Percentiles rank a stretch among this genome's conserved stretches.
Evolutionary conservation across 768 basidiomycete genomes (phyloP).

Genomic region (Leccinum olivaceopallidum): DNA sequence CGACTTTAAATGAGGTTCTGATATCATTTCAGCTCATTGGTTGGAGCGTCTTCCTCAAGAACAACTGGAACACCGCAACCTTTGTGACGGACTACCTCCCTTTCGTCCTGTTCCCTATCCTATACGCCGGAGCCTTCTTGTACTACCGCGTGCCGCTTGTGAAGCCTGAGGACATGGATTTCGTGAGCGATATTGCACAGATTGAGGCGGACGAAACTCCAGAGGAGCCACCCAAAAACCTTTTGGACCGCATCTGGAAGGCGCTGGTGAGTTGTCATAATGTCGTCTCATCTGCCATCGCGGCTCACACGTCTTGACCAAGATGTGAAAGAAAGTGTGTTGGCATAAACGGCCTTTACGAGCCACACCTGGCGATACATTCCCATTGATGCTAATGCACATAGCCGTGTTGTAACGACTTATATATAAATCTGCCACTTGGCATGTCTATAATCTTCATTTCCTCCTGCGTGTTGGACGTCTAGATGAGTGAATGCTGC

Average conservation of each 20-base stretch:
- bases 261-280: constrained; percentile 61
- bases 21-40: constrained; percentile 48
- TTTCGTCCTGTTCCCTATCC: constrained; percentile 64
- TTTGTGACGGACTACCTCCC: constrained; percentile 88
- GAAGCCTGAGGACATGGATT: constrained; percentile 76
- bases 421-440: neutral
- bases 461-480: neutral
- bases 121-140: constrained; percentile 63
- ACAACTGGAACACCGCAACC: constrained; percentile 52
- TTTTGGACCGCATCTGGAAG: constrained; percentile 68
- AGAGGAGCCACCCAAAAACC: constrained; percentile 70
- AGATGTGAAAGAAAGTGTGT: constrained; percentile 22
- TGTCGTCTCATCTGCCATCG: neutral
- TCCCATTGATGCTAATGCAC: neutral
- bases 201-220: constrained; percentile 72
- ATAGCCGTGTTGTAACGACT: constrained; percentile 7
- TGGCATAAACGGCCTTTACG: neutral
- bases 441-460: neutral
- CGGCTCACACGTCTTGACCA: constrained; percentile 7
- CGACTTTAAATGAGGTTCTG: constrained; percentile 12
- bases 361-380: neutral
- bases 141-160: constrained; percentile 32
- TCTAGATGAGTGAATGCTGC: neutral
- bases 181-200: constrained; percentile 65
- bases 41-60: constrained; percentile 53